Conservation (phyloP, 495 filamentous ascomycete species). For the Penicillium turbatum region DNA sequence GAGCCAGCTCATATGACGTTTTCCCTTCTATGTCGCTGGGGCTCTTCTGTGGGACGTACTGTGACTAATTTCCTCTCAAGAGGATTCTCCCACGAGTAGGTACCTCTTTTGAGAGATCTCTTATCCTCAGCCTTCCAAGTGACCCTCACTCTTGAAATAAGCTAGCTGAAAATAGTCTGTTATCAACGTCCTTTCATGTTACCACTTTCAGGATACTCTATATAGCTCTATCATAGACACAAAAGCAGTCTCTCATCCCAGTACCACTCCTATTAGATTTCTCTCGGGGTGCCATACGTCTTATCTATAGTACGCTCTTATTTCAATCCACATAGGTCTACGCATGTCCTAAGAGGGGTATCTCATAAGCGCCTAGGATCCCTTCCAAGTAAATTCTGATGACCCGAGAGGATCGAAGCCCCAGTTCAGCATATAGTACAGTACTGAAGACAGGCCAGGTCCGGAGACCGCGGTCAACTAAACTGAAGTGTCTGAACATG, state of each 20-base stretch:
- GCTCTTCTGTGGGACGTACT: slow-evolving; percentile 1
- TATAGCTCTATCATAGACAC: slow-evolving; percentile 2
- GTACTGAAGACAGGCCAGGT: too few species aligned
- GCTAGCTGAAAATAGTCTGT: background rate
- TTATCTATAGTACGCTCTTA: slow-evolving; percentile 5
- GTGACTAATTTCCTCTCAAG: slow-evolving; percentile 6
- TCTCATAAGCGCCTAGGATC: slow-evolving; percentile 8
- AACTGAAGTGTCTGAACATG: too few species aligned
- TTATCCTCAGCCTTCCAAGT: background rate
- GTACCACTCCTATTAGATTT: slow-evolving; percentile 3
- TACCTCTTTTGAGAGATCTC: background rate
- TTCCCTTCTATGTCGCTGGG: slow-evolving; percentile 1
- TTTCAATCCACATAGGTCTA: slow-evolving; percentile 4
- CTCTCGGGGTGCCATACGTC: slow-evolving; percentile 2
- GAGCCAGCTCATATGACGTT: slow-evolving; percentile 1
- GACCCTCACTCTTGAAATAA: background rate
- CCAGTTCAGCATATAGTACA: too few species aligned
- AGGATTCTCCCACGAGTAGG: background rate
- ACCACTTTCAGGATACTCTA: background rate
- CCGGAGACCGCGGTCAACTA: too few species aligned
- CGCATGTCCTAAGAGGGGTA: slow-evolving; percentile 17
- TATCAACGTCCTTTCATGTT: background rate
- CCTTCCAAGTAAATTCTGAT: too few species aligned
- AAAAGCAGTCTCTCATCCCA: slow-evolving; percentile 4
- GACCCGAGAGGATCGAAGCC: too few species aligned